phyloP scores from a whole-genome alignment of 495 filamentous ascomycete genomes.

The Staphylotrichum longicolle region DNA sequence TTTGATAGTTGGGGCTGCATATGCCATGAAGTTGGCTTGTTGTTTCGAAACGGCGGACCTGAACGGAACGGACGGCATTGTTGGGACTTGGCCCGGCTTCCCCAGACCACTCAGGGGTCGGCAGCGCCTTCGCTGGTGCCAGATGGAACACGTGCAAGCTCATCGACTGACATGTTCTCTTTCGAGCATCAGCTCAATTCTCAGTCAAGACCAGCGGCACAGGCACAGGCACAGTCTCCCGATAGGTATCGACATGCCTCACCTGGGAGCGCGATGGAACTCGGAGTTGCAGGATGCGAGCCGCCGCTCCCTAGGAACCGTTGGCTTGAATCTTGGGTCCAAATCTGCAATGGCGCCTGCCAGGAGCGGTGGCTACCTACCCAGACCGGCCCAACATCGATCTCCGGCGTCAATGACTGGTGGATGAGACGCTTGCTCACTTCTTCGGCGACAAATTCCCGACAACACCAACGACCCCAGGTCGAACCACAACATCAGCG shows the following conservation, averaged over 20 bases:
- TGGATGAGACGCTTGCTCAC: not conserved
- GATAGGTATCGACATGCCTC: not conserved
- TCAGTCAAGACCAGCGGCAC: too few species aligned
- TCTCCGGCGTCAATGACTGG: too few species aligned
- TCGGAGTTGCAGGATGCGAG: not conserved
- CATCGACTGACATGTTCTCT: too few species aligned
- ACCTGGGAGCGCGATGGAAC: not conserved
- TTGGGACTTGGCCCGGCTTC: too few species aligned
- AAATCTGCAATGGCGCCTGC: not conserved
- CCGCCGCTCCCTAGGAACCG: not conserved
- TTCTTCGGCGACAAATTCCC: conserved; percentile 9
- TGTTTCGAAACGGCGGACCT: conserved; percentile 12
- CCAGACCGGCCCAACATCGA: not conserved
- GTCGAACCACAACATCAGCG: not conserved
- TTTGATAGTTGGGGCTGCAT: not conserved
- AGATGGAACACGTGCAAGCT: too few species aligned
- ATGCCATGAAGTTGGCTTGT: not conserved
- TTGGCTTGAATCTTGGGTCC: conserved; percentile 4
- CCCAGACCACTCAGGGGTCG: not conserved
- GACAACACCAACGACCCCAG: not conserved
- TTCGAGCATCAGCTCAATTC: too few species aligned
- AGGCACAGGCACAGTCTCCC: too few species aligned
- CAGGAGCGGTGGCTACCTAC: not conserved
- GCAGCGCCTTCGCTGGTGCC: too few species aligned
- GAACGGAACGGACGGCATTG: not conserved